phyloP scores from a whole-genome alignment of 371 early-diverging fungal genomes.

The Thermomucor indicae-seudaticae region DNA sequence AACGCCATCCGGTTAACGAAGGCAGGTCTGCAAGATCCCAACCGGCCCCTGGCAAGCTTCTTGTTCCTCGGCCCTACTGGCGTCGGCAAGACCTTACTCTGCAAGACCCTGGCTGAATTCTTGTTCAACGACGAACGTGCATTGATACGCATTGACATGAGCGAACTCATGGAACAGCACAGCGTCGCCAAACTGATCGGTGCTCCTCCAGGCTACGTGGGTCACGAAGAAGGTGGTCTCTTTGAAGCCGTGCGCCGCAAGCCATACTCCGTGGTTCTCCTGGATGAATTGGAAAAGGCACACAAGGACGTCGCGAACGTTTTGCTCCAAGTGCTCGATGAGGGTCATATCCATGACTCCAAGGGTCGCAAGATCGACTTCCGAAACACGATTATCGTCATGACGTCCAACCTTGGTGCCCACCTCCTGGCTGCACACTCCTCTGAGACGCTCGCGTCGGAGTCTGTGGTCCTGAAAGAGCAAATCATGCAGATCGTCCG shows the following conservation, averaged over 20 bases:
- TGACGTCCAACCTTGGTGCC: conserved; percentile 84
- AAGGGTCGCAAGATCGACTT: conserved; percentile 87
- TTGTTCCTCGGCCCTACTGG: conserved; percentile 94
- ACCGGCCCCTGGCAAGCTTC: conserved; percentile 86
- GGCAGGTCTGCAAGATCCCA: conserved; percentile 80
- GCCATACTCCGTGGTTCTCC: conserved; percentile 83
- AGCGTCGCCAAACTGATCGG: conserved; percentile 87
- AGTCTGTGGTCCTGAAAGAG: conserved; percentile 48
- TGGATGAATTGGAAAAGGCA: conserved; percentile 95
- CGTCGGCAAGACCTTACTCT: conserved; percentile 79
- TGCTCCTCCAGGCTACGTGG: conserved; percentile 87
- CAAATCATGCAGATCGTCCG: conserved; percentile 67
- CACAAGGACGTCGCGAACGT: conserved; percentile 78
- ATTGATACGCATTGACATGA: conserved; percentile 91
- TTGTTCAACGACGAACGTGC: conserved; percentile 84
- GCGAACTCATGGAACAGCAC: conserved; percentile 81
- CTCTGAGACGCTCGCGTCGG: conserved; percentile 11
- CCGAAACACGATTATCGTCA: conserved; percentile 88
- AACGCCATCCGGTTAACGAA: conserved; percentile 72
- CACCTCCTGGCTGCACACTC: conserved; percentile 43
- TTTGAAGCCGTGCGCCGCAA: conserved; percentile 88
- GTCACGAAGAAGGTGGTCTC: conserved; percentile 83
- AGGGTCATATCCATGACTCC: conserved; percentile 86
- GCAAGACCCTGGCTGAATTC: conserved; percentile 85
- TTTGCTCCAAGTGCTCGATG: conserved; percentile 85